These are phyloP conservation scores for Erysimum cheiri DNA, from an alignment of 441 rosid genomes.

Conservation along the genomic window DNA sequence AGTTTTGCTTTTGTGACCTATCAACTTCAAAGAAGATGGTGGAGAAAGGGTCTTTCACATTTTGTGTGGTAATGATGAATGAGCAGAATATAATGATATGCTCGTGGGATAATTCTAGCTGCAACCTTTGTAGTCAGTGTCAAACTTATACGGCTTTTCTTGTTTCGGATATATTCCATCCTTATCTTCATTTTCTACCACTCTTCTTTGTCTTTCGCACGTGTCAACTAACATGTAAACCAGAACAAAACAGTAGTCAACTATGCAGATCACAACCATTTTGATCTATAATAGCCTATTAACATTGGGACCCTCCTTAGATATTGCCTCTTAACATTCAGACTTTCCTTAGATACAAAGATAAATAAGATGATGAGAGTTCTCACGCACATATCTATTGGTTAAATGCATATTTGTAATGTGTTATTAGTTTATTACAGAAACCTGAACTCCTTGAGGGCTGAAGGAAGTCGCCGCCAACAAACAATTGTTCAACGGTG, in stretches of 20 bases:
- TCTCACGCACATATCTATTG: not conserved
- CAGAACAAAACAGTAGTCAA: slow-evolving; percentile 40
- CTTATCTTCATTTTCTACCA: slow-evolving; percentile 35
- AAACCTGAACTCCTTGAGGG: slow-evolving; percentile 22
- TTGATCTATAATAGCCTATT: slow-evolving; percentile 13
- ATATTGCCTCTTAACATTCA: not conserved
- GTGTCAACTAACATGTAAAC: slow-evolving; percentile 34
- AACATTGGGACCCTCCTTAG: slow-evolving; percentile 13
- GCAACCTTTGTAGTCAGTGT: slow-evolving; percentile 34
- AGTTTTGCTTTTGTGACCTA: slow-evolving; percentile 14
- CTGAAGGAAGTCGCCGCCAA: slow-evolving; percentile 36
- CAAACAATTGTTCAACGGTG: slow-evolving; percentile 36
- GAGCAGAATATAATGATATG: slow-evolving; percentile 33
- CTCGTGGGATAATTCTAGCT: slow-evolving; percentile 22
- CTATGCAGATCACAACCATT: slow-evolving; percentile 11
- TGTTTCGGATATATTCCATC: slow-evolving; percentile 40
- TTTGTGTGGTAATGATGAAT: slow-evolving; percentile 33
- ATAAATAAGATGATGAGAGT: slow-evolving; percentile 23
- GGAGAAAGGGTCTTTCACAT: slow-evolving; percentile 18
- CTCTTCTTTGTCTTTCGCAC: slow-evolving; percentile 27
- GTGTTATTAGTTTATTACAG: slow-evolving; percentile 33
- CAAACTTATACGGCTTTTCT: slow-evolving; percentile 42
- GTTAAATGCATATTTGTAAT: slow-evolving; percentile 13
- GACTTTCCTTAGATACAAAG: not conserved
- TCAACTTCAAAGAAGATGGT: slow-evolving; percentile 28